Base-by-base conservation (phyloP, 495 filamentous ascomycete species). In the Penicillium odoratum region DNA sequence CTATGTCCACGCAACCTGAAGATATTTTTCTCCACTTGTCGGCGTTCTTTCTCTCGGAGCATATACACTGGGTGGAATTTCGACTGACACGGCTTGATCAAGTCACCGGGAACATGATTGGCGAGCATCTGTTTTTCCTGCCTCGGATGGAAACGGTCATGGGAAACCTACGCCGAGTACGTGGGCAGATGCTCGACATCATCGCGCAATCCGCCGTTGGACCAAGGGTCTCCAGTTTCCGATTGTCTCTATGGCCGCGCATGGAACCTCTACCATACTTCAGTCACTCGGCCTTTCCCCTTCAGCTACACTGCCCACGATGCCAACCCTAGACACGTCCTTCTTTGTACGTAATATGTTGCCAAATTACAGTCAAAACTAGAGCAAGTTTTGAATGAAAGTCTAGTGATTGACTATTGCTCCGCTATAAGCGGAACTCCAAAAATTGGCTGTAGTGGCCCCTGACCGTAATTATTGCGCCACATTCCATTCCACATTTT, bases 81-180 rank as follows among this genome's bases (percentile, higher is more conserved):
- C 49, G 56, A 30, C 56, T 58, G 13, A 30, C 25, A 6, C 34
- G 36, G 8, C 16, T 60, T 2, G 51, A 28, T 15, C 30, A 5
- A 3, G 36, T 6, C 5, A 55, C 18, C 5, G 13, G 34, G 28
- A 47, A 55, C 11, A 26, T 46, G 16, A 21, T 55, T 1, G 52
- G 30, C n/a, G 57, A 60, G 46, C 51, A 60, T 18, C 45, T 26
- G 13, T 60, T 60, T 28, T 55, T 60, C 34, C 51, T 60, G 29
- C 57, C 52, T 18, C 45, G 57, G 7, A 33, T 55, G 16, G 46
- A 60, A 11, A 47, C 38, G 15, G 44, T 51, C 26, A 26, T 50
- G 40, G 47, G 51, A 10, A 60, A 60, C 16, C 29, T 60, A 36
- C 52, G n/a, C 4, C 53, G 57, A 18, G 26, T 47, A 10, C 47